Evolutionary conservation across 2,329 filamentous ascomycete genomes (phyloP).

Genomic region (Pestalotiopsis sp.): DNA sequence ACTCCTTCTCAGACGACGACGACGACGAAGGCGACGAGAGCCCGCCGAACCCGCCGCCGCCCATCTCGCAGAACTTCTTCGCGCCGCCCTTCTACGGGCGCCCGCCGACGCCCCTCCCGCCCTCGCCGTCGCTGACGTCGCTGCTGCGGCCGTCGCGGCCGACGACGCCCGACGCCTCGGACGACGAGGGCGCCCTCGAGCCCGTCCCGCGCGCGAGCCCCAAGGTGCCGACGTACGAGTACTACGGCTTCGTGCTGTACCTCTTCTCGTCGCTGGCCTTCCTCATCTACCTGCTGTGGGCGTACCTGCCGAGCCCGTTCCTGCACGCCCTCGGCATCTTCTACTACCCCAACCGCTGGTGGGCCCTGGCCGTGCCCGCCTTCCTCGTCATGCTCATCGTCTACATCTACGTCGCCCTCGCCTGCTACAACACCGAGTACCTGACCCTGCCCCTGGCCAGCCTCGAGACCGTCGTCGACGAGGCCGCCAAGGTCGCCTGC

Average conservation of each 20-base stretch:
- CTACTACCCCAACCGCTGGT: conserved; percentile 98
- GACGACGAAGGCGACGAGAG: conserved; percentile 27
- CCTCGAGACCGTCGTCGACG: conserved; percentile 90
- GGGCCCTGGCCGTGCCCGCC: conserved; percentile 88
- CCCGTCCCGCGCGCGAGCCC: conserved; percentile 83
- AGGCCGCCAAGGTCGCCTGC: conserved; percentile 81
- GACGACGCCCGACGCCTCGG: conserved; percentile 88
- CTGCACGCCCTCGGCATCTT: conserved; percentile 91
- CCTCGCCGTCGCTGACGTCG: conserved; percentile 89
- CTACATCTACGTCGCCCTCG: conserved; percentile 93
- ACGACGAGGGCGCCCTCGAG: conserved; percentile 71
- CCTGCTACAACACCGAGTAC: conserved; percentile 86
- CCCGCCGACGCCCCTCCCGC: conserved; percentile 91
- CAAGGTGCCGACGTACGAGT: conserved; percentile 98
- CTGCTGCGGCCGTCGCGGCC: conserved; percentile 89
- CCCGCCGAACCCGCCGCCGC: conserved; percentile 40
- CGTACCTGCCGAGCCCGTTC: conserved; percentile 88
- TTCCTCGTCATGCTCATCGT: conserved; percentile 87
- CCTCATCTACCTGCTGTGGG: conserved; percentile 75
- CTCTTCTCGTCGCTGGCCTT: conserved; percentile 85
- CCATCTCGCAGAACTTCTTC: conserved; percentile 57
- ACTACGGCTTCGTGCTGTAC: conserved; percentile 98
- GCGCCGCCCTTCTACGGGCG: conserved; percentile 94
- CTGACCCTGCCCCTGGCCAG: conserved; percentile 79
- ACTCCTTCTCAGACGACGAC: conserved; percentile 23